Evolutionary conservation across 2,329 filamentous ascomycete species (phyloP), one percentile per base, ranked within the genome.

Genomic region (Neofusicoccum cordaticola): DNA sequence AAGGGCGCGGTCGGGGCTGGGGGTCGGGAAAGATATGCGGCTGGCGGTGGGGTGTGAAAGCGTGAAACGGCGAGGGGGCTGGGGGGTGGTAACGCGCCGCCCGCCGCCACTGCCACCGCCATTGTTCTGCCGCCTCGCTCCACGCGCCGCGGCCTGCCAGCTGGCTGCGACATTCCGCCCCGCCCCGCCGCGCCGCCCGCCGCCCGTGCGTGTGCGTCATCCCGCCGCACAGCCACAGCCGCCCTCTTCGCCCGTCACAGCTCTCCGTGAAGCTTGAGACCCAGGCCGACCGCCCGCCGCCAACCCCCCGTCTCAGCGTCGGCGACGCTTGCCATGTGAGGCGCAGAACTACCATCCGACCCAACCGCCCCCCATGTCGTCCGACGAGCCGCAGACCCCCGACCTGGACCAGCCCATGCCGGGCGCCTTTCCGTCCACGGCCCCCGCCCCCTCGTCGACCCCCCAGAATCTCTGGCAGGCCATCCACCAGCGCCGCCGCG

Each of bases 401-500:
- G 72, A 71, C 66, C 71, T 82, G 47, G 77, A 82, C 67, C 76
- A 80, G 48, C 75, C 77, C 35, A 78, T 84, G 2, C 82, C 82
- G 19, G 83, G 83, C 53, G 78, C 80, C n/a, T 85, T 81, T 66
- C 81, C 82, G 8, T 69, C 34, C n/a, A 27, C 62, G 19, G 64
- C 62, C 50, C 35, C 22, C 15, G 70, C 66, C 50, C 67, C 64
- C 50, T 67, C 71, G 15, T 71, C 72, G 41, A 77, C 78, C 17
- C 78, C 80, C 50, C 76, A 78, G 52, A 83, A 82, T 37, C 78
- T 89, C 8, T 81, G 83, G 2, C 82, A 85, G 62, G 84, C 83
- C 2, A 77, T 98, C 44, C 86, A 89, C 73, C 88, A 90, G 44
- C 86, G 95, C 62, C 86, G 88, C 71, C 80, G 85, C 56, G 93